Conservation (phyloP, 768 basidiomycete genomes). For the Rhizopogon salebrosus region DNA sequence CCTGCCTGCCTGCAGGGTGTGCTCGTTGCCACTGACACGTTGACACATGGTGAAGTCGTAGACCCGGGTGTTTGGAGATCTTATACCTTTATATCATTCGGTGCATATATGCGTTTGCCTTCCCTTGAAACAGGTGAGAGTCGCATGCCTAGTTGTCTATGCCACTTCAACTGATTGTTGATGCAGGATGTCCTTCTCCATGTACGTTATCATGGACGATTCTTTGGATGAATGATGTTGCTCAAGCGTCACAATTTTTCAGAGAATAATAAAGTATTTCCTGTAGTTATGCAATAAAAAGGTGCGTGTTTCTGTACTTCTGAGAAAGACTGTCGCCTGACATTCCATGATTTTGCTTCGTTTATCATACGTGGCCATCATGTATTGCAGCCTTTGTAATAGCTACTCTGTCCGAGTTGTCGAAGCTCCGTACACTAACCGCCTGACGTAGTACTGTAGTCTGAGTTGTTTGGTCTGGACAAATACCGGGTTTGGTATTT, state of each 20-base stretch:
- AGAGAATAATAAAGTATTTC: neutral
- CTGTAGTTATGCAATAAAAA: neutral
- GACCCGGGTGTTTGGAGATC: neutral
- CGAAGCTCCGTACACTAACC: constrained; percentile 10
- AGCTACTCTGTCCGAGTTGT: neutral
- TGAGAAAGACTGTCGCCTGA: neutral
- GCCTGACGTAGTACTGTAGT: constrained; percentile 20
- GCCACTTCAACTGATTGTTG: neutral
- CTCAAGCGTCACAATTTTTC: neutral
- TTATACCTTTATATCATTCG: neutral
- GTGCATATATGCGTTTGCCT: neutral
- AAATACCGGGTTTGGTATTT: constrained; percentile 23
- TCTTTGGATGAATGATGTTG: neutral
- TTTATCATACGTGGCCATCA: neutral
- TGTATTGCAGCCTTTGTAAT: constrained; percentile 5
- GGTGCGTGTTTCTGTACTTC: neutral
- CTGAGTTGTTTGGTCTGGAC: constrained; percentile 17
- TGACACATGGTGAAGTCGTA: neutral
- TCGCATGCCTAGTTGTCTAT: neutral
- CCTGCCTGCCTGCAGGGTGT: neutral
- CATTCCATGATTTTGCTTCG: too few species aligned
- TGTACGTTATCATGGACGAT: neutral
- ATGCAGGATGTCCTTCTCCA: neutral
- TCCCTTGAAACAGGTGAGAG: neutral
- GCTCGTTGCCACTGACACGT: neutral